Evolutionary conservation across 805 yeast species (phyloP).

Genomic region (Saturnispora silvae): DNA sequence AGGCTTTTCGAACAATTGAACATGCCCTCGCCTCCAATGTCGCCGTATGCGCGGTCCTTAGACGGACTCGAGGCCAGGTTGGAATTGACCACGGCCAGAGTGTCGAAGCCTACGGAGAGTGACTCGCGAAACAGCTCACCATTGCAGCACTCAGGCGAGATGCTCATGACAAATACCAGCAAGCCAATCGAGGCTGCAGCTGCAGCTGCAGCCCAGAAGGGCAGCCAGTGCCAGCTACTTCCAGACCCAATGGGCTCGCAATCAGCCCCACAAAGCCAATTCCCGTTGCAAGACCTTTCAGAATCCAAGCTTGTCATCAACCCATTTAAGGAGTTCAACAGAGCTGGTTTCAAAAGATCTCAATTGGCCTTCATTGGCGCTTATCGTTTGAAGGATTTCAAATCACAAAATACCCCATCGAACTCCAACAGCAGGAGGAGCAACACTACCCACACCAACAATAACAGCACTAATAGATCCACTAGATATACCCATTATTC

Average conservation of each 20-base stretch:
- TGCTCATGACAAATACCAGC: background rate
- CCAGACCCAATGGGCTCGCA: background rate
- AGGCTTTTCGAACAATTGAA: slow-evolving; percentile 9
- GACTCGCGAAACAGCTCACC: slow-evolving; percentile 9
- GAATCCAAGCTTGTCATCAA: slow-evolving; percentile 38
- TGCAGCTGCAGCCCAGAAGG: background rate
- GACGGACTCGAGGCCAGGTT: slow-evolving; percentile 21
- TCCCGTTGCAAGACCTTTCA: slow-evolving; percentile 37
- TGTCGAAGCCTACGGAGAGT: slow-evolving; percentile 14
- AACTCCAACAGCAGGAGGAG: slow-evolving; percentile 6
- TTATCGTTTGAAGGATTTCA: slow-evolving; percentile 28
- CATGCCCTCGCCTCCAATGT: slow-evolving; percentile 30
- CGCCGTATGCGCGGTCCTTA: slow-evolving; percentile 25
- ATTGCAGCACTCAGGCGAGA: background rate
- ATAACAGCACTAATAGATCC: slow-evolving; percentile 4
- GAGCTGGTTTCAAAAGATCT: slow-evolving; percentile 34
- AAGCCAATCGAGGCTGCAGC: slow-evolving; percentile 1
- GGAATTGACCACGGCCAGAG: slow-evolving; percentile 21
- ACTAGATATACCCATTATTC: slow-evolving; percentile 20
- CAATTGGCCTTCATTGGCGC: slow-evolving; percentile 45
- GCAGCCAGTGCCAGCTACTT: background rate
- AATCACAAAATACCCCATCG: slow-evolving; percentile 9
- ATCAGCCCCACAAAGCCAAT: slow-evolving; percentile 13
- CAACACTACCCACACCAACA: slow-evolving; percentile 1
- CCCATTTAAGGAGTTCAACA: slow-evolving; percentile 38